Evolutionary conservation across 768 basidiomycete genomes (phyloP), one percentile per base, ranked within the genome.

Genomic region (Boletus sensibilis): DNA sequence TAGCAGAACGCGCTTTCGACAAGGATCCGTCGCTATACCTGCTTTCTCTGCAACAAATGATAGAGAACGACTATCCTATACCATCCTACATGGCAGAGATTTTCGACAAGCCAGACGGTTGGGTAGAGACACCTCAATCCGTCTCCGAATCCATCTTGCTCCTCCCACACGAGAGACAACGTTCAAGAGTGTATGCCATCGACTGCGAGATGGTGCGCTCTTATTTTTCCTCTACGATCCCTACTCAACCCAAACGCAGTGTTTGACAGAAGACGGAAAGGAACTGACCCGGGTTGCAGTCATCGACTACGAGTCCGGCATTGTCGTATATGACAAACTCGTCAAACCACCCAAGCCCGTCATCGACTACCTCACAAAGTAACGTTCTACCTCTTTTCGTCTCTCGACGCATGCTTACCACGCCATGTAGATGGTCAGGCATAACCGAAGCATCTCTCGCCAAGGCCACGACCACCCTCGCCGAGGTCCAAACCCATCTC

Each of bases 141-240:
- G 51, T 60, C 2, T 63, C 72, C 38, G 65, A 71, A 31, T 61
- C 73, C 4, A 50, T 75, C 34, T 44, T 74, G n/a, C 60, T 73
- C 18, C 64, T 72, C 3, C 67, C 67, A 53, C 50, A 68, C 48
- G 41, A 73, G 20, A 72, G 65, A 31, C 66, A 64, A n/a, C 68
- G 68, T 43, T 77, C 80, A 5, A 78, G 75, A 56, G 81, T 96
- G 25, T 86, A 90, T 53, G 92, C 92, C 0, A 82, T 99, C 45
- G 96, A 99, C 78, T 98, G 96, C 71, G 96, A 98, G 71, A 98
- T 98, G 96, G 95, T 92, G 57, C 51, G 83, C 13, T 34, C 65
- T 11, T 18, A n/a, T 38, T 1, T 10, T 5, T 41, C 1, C 18
- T 4, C 47, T 12, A 1, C 6, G 11, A 4, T 0, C 16, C 38